Evolutionary conservation across 495 filamentous ascomycete genomes (phyloP), one percentile per base, ranked within the genome.

Genomic region (Glonium stellatum): DNA sequence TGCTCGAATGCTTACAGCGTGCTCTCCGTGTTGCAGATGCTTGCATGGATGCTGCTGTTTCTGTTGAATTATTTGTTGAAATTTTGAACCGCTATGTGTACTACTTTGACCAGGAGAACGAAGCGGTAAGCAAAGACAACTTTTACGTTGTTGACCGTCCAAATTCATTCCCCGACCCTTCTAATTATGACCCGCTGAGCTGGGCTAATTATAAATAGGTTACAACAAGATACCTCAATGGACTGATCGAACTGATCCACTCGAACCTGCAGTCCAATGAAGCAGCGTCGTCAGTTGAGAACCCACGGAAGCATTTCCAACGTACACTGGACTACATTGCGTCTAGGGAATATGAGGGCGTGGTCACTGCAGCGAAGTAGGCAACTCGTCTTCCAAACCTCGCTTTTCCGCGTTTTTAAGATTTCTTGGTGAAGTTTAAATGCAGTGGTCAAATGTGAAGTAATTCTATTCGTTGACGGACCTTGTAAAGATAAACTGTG

Each of bases 11-110:
- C 70, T 79, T 98, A 15, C 93, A 97, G 72, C 88, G 93, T 57
- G 95, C 93, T 19, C 84, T 97, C 21, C 88, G 93, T 52, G 93
- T 98, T 8, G 93, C 93, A 1, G 93, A 98, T 73, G 93, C 93
- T 5, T 98, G 93, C 75, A 98, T 98, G 93, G 93, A 98, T 73
- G 92, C 91, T n/a, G 91, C 90, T 9, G 95, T 97, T 1, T 96
- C 90, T 2, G 90, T 97, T 23, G 93, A 98, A 75, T 79, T 98
- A 42, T 98, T 98, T 69, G 93, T 98, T 51, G 93, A 98, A 75
- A 97, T 98, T 61, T 77, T 98, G 60, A 96, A 97, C 69, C 83
- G 93, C 70, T 98, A 97, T 74, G 93, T 97, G 54, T 98, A 98
- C 72, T 97, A 97, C 74, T 98, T 96, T 75, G 93, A 98, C 73